Evolutionary conservation across 805 yeast genomes (phyloP).

Genomic region (Saccharomycopsis sp.): DNA sequence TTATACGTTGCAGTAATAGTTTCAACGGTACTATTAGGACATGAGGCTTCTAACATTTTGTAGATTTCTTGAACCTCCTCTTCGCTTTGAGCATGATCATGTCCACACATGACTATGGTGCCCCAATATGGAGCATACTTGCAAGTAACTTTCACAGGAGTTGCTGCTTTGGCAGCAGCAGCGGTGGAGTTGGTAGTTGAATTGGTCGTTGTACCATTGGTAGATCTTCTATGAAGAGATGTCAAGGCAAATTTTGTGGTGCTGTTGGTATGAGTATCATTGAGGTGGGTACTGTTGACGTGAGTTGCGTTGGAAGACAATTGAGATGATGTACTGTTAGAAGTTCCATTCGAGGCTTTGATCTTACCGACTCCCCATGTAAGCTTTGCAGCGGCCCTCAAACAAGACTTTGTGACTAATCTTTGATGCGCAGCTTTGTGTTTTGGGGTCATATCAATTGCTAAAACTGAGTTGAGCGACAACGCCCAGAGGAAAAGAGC

Average conservation of each 20-base stretch:
- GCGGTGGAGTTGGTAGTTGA: neutral
- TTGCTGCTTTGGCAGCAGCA: neutral
- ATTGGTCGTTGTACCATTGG: neutral
- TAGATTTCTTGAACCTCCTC: neutral
- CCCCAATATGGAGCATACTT: neutral
- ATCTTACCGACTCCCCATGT: neutral
- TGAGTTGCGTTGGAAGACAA: neutral
- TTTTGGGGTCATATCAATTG: neutral
- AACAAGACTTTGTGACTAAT: neutral
- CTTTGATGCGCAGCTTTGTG: neutral
- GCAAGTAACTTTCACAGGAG: neutral
- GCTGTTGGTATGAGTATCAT: too few relatives aligned
- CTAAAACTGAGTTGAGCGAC: neutral
- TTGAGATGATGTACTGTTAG: neutral
- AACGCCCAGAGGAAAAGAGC: neutral
- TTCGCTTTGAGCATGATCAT: neutral
- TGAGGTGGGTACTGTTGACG: neutral
- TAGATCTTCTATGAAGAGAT: neutral
- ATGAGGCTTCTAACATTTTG: neutral
- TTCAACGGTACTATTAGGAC: neutral
- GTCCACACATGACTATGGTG: neutral
- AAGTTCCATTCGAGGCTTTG: neutral
- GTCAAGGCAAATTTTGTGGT: neutral
- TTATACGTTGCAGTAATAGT: conserved; percentile 3
- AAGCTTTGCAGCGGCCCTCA: neutral